Base-by-base conservation (phyloP, 345 rosid species). In the Citrus trifoliata region DNA sequence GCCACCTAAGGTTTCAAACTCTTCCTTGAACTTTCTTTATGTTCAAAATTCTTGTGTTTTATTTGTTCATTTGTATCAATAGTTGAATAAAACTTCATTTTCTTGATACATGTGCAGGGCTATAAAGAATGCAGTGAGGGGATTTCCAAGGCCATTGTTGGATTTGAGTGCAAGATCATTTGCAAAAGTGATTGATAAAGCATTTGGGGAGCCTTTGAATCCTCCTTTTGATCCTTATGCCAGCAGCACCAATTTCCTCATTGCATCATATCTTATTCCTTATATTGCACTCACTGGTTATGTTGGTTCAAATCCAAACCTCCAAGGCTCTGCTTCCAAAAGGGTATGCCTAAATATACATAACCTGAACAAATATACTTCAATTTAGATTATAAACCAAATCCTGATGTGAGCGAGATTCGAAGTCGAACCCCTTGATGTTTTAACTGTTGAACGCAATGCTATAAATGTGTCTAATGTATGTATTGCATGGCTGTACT, bases 271-370 rank as follows among this genome's bases (percentile, higher is more conserved):
- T 80, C n/a, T 89, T 27, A 80, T 95, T 56, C 98, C 97, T 69
- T 95, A 93, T 37, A 92, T 92, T 70, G 94, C 93, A 12, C 95
- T 93, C 74, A 91, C 94, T 1, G 97, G 95, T 6, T 91, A 92
- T 70, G 98, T 89, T 46, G 98, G 95, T 21, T 92, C 94, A 16
- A 93, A 85, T 66, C 85, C 94, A 5, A 88, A 83, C 51, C 93
- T 95, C 21, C 25, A 78, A 10, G 84, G 84, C 37, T 42, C 88
- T 3, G 14, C 33, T 63, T 85, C 97, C 69, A 90, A 79, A 59
- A 84, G 85, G 92, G 94, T 95, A 82, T 55, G 65, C n/a, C 2
- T 27, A 18, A 18, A 53, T 18, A 46, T 46, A 46, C 51, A 46
- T 46, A 42, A 16, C 24, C 27, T 16, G 27, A 38, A 70, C 1